Conservation (phyloP, 768 basidiomycete species). For the Guyanaporus albipodus region DNA sequence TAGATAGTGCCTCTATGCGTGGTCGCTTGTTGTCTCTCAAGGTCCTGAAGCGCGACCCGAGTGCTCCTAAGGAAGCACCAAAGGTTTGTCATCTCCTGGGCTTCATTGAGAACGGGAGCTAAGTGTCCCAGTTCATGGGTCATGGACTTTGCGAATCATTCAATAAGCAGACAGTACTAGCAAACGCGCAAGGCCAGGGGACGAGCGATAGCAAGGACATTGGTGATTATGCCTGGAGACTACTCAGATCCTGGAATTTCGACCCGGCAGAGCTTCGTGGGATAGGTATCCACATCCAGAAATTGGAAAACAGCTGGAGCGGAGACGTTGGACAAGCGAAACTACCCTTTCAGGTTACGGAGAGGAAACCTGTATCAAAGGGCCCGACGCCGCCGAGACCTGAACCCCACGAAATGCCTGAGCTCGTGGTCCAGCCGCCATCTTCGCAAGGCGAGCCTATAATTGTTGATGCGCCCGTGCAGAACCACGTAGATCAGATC, state of each 20-base stretch:
- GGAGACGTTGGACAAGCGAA: conserved; percentile 52
- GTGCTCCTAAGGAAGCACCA: conserved; percentile 83
- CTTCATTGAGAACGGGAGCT: neutral
- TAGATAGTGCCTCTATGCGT: conserved; percentile 63
- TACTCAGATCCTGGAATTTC: conserved; percentile 70
- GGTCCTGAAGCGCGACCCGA: conserved; percentile 81
- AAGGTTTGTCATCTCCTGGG: conserved; percentile 52
- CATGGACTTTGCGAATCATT: conserved; percentile 83
- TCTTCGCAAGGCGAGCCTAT: conserved; percentile 31
- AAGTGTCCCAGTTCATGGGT: conserved; percentile 68
- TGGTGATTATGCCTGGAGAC: conserved; percentile 69
- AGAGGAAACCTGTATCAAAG: conserved; percentile 1
- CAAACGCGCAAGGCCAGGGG: conserved; percentile 57
- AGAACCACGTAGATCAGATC: conserved; percentile 16
- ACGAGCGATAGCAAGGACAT: conserved; percentile 73
- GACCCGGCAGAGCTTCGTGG: conserved; percentile 88
- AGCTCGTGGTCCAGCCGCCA: conserved; percentile 30
- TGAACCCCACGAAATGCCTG: conserved; percentile 5
- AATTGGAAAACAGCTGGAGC: conserved; percentile 57
- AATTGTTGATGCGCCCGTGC: conserved; percentile 1
- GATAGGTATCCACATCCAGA: conserved; percentile 87
- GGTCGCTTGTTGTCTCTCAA: conserved; percentile 82
- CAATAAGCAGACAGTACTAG: conserved; percentile 66
- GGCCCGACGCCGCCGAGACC: conserved; percentile 1
- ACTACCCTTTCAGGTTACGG: conserved; percentile 50